Evolutionary conservation across 371 early-diverging fungal genomes (phyloP), one percentile per base, ranked within the genome.

Genomic region (Apophysomyces trapeziformis): DNA sequence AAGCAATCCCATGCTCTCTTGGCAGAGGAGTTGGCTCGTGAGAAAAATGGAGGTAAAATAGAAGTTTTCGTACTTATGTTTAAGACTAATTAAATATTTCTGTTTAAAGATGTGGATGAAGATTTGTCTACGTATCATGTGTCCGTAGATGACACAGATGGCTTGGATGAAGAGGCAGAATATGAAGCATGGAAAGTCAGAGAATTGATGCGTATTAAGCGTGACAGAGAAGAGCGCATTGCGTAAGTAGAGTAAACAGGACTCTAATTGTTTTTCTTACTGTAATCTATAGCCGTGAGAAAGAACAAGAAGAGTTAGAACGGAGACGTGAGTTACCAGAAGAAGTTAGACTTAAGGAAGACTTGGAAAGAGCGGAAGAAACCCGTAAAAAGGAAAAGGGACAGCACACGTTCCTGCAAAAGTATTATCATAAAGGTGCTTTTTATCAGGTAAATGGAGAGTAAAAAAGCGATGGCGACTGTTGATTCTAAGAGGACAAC

Each of bases 171-270:
- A 63, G 91, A 90, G 38, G 95, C 89, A 5, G 98, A 98, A 73
- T 92, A 87, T 73, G 91, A 90, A 57, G 89, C 89, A 0, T 98
- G 98, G 98, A 94, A 91, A 72, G 78, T 93, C n/a, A 91, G 98
- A 65, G 97, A 98, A 72, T 77, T 96, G 60, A 84, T 71, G 43
- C 89, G 98, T 68, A 90, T 97, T 65, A 93, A 95, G 64, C 90
- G 96, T 32, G 96, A 96, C 70, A 82, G 89, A 58, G 92, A 91
- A 69, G 93, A 90, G 61, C 80, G 87, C 39, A 89, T 87, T 60
- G 87, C 82, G 87, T 89, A 88, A 79, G 88, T 82, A 5, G 39
- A 16, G 36, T 4, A 39, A 3, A 39, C 5, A 38, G 6, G 4
- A 26, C 5, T 4, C 18, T 8, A n/a, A 58, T 35, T 46, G 0